Percentiles rank a stretch among this genome's conserved stretches.
These are phyloP conservation scores for Pelargonium citronellum DNA, from an alignment of 441 rosid species.

Conservation along the genomic window DNA sequence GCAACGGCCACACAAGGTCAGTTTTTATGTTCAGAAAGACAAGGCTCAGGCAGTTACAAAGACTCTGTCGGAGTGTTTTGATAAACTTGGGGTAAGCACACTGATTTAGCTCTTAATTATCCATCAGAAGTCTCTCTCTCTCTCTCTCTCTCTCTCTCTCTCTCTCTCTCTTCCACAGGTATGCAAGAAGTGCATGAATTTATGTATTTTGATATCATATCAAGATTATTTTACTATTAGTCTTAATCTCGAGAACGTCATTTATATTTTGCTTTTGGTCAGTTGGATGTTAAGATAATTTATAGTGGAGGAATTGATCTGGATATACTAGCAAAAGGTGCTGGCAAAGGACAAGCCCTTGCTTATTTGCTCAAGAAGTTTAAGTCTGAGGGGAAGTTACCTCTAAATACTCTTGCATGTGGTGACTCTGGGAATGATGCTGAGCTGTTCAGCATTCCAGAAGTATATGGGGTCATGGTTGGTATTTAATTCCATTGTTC, in stretches of 20 bases:
- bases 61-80: slow-evolving; percentile 45
- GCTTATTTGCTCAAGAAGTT: slow-evolving; percentile 75
- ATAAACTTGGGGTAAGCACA: slow-evolving; percentile 52
- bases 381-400: slow-evolving; percentile 56
- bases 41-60: slow-evolving; percentile 58
- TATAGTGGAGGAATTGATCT: slow-evolving; percentile 96
- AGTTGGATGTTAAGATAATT: slow-evolving; percentile 90
- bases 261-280: slow-evolving; percentile 18
- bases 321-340: slow-evolving; percentile 92
- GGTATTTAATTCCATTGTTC: slow-evolving; percentile 23
- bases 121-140: neutral
- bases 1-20: slow-evolving; percentile 75
- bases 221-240: neutral
- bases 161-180: neutral
- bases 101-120: neutral
- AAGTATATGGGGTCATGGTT: slow-evolving; percentile 83
- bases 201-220: neutral
- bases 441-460: slow-evolving; percentile 75
- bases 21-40: slow-evolving; percentile 68
- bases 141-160: neutral
- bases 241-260: neutral
- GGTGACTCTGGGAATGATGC: slow-evolving; percentile 99
- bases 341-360: slow-evolving; percentile 98
- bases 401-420: slow-evolving; percentile 71
- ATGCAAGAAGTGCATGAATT: neutral